Conservation (phyloP, 495 filamentous ascomycete genomes). For the Wilcoxina mikolae region DNA sequence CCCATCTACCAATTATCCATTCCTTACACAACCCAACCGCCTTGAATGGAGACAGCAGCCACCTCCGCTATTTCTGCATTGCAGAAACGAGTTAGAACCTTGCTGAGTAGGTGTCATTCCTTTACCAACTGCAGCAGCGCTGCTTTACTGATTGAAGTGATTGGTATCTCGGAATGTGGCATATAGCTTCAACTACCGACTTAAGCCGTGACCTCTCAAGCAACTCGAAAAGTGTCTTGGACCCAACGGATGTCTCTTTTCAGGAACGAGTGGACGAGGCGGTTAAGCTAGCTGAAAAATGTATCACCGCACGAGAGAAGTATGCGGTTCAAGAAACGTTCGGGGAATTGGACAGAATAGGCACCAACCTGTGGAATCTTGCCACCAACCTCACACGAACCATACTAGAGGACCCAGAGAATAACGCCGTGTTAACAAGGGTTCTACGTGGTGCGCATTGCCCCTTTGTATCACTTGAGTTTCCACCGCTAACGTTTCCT, state of each 20-base stretch:
- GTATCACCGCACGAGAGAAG: constrained; percentile 16
- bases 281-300: constrained; percentile 24
- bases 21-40: too few species aligned
- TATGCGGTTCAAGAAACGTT: constrained; percentile 10
- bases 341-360: constrained; percentile 30
- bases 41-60: neutral
- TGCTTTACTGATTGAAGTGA: neutral
- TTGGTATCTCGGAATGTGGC: neutral
- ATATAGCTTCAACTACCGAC: constrained; percentile 17
- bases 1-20: too few species aligned
- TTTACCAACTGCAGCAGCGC: neutral
- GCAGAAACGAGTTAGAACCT: neutral
- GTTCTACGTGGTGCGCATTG: neutral
- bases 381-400: constrained; percentile 32
- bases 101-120: neutral
- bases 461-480: neutral
- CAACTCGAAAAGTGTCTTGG: neutral
- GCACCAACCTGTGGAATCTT: constrained; percentile 50
- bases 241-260: neutral
- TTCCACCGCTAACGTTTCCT: constrained; percentile 7
- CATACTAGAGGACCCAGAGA: neutral
- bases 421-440: neutral
- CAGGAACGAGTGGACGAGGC: constrained; percentile 16
- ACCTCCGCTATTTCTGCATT: neutral
- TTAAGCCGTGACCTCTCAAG: constrained; percentile 20